Evolutionary conservation across 2,329 filamentous ascomycete species (phyloP).

Genomic region (Exutisphaerella laricina): DNA sequence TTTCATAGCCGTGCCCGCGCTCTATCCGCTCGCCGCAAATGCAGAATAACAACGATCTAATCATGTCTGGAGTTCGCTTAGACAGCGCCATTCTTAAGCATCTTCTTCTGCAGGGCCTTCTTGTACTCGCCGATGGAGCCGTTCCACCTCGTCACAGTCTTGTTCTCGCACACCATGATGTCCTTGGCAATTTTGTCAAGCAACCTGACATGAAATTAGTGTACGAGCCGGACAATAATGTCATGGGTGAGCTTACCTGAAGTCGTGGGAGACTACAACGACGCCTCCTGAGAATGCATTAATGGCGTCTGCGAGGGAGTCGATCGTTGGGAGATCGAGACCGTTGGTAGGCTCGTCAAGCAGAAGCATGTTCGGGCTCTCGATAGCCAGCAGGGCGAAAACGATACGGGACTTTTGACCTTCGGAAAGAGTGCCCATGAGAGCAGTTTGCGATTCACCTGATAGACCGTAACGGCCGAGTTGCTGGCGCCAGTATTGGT

Average conservation of each 20-base stretch:
- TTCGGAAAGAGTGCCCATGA: constrained; percentile 97
- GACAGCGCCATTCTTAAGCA: constrained; percentile 80
- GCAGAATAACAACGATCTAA: constrained; percentile 1
- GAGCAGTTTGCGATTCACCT: constrained; percentile 88
- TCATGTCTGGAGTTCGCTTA: constrained; percentile 11
- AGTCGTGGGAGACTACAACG: constrained; percentile 97
- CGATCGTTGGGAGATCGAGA: constrained; percentile 97
- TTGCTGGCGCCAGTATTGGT: constrained; percentile 99
- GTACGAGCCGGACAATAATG: too few relatives aligned
- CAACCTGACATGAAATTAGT: too few relatives aligned
- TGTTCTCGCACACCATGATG: constrained; percentile 98
- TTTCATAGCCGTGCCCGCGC: constrained; percentile 6
- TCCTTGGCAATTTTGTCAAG: constrained; percentile 99
- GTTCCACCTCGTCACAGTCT: constrained; percentile 84
- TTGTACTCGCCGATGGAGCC: constrained; percentile 93
- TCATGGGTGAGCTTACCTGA: constrained; percentile 79
- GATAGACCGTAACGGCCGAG: constrained; percentile 90
- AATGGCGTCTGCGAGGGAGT: constrained; percentile 95
- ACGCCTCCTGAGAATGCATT: constrained; percentile 95
- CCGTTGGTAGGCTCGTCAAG: constrained; percentile 99
- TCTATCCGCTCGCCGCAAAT: constrained; percentile 5
- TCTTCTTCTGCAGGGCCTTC: constrained; percentile 98
- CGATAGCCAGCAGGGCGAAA: constrained; percentile 91
- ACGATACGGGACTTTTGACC: constrained; percentile 98
- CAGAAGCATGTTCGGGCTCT: constrained; percentile 93